phyloP scores from a whole-genome alignment of 345 rosid genomes.

The Eucalyptus lansdowneana region DNA sequence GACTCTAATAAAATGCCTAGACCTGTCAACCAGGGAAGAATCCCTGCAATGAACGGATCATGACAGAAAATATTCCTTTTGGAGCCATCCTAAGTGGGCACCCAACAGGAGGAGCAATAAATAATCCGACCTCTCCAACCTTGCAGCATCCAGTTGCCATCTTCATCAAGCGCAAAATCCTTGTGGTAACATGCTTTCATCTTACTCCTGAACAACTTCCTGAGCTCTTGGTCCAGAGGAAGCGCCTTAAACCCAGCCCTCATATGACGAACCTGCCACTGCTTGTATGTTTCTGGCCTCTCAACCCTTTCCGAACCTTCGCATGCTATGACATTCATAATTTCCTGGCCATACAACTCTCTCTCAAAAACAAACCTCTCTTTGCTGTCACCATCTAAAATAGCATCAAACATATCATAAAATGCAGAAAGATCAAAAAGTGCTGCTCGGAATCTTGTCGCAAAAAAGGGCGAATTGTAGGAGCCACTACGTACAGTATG shows the following conservation, averaged over 20 bases:
- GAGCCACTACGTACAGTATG: conserved; percentile 8
- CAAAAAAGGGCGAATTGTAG: conserved; percentile 14
- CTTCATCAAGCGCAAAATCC: conserved; percentile 57
- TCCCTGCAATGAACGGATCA: background rate
- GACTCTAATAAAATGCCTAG: background rate
- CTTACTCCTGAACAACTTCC: conserved; percentile 15
- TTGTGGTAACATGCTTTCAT: conserved; percentile 45
- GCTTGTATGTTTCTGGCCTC: conserved; percentile 85
- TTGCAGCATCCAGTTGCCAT: conserved; percentile 56
- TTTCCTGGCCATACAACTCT: conserved; percentile 44
- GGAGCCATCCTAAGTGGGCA: conserved; percentile 8
- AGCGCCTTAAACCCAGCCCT: conserved; percentile 67
- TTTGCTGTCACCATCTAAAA: conserved; percentile 27
- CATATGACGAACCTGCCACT: conserved; percentile 51
- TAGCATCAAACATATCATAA: conserved; percentile 52
- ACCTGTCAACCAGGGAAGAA: background rate
- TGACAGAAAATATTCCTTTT: background rate
- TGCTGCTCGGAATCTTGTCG: conserved; percentile 69
- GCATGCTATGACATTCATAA: conserved; percentile 53
- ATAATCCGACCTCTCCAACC: conserved; percentile 87
- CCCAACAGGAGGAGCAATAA: conserved; percentile 55
- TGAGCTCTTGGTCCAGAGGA: conserved; percentile 25
- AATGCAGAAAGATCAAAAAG: conserved; percentile 49
- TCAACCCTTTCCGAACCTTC: conserved; percentile 69
- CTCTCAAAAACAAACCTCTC: conserved; percentile 43